Evolutionary conservation across 2,329 filamentous ascomycete genomes (phyloP).

Genomic region (Salinomyces thailandicus): DNA sequence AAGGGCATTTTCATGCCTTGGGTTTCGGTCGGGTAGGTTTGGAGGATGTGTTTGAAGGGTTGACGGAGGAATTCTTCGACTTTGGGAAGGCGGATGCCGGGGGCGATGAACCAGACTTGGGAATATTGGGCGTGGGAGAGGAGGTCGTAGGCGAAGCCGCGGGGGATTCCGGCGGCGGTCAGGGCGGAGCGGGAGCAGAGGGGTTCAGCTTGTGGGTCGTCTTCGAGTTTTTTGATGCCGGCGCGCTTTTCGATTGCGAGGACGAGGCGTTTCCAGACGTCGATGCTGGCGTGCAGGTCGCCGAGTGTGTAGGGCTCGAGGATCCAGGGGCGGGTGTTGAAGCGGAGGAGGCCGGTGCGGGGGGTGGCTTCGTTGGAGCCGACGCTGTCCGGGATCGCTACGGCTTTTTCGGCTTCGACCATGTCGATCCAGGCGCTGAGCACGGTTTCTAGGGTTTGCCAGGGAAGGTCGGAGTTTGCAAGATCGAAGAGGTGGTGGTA

Average conservation of each 20-base stretch:
- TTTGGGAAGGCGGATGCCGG: constrained; percentile 24
- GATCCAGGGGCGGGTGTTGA: constrained; percentile 23
- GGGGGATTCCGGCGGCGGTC: constrained; percentile 20
- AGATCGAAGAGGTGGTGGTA: constrained; percentile 25
- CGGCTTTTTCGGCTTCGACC: constrained; percentile 25
- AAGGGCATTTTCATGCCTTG: constrained; percentile 26
- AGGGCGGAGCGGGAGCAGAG: constrained; percentile 21
- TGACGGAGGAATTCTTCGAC: constrained; percentile 26
- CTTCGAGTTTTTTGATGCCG: constrained; percentile 10
- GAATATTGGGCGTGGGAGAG: constrained; percentile 21
- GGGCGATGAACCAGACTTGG: constrained; percentile 24
- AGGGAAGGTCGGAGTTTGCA: constrained; percentile 20
- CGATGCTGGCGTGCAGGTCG: constrained; percentile 21
- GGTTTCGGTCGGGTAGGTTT: constrained; percentile 21
- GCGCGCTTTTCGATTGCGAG: constrained; percentile 20
- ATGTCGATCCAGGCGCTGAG: constrained; percentile 26
- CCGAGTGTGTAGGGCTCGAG: constrained; percentile 23
- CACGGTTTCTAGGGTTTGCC: constrained; percentile 26
- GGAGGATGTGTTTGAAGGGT: constrained; percentile 21
- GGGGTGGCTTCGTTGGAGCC: constrained; percentile 6
- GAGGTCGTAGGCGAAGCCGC: constrained; percentile 25
- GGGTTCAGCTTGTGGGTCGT: constrained; percentile 13
- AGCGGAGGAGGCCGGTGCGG: constrained; percentile 11
- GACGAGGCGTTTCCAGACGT: constrained; percentile 22
- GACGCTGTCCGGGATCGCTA: constrained; percentile 20